Conservation (phyloP, 305 asterid species). For the Fraxinus paxiana region DNA sequence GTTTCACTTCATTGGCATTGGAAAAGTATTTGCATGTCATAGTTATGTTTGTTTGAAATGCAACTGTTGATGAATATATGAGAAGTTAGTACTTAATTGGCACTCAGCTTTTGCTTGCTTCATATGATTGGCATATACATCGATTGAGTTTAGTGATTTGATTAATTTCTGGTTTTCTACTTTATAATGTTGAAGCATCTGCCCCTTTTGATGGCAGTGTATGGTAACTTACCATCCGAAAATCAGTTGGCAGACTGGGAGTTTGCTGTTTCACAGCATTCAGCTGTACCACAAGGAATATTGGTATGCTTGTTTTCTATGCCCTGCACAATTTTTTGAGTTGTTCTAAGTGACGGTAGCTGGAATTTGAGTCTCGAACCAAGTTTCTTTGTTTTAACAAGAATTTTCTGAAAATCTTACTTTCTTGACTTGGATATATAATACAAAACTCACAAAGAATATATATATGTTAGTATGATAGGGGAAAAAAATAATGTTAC, state of each 20-base stretch:
- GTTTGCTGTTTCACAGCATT: slow-evolving; percentile 90
- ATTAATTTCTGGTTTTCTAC: not conserved
- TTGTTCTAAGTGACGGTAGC: not conserved
- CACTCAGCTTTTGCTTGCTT: not conserved
- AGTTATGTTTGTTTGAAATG: not conserved
- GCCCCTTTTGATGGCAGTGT: slow-evolving; percentile 52
- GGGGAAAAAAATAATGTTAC: not conserved
- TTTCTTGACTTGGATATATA: not conserved
- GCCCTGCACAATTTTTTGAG: slow-evolving; percentile 9
- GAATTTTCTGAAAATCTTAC: not conserved
- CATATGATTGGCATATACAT: not conserved
- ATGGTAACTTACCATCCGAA: slow-evolving; percentile 87
- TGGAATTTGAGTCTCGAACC: not conserved
- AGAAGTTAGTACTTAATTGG: not conserved
- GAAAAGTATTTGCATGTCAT: not conserved
- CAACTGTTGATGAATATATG: not conserved
- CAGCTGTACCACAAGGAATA: slow-evolving; percentile 96
- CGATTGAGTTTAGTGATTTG: not conserved
- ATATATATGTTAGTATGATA: not conserved
- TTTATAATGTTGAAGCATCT: not conserved
- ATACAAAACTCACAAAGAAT: not conserved
- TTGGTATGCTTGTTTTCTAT: slow-evolving; percentile 48
- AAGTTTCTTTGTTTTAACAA: not conserved
- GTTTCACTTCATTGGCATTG: not conserved
- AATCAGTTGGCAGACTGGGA: slow-evolving; percentile 91